Evolutionary conservation across 208 protist genomes (phyloP), one percentile per base, ranked within the genome.

Genomic region (Acanthamoeba divionensis): DNA sequence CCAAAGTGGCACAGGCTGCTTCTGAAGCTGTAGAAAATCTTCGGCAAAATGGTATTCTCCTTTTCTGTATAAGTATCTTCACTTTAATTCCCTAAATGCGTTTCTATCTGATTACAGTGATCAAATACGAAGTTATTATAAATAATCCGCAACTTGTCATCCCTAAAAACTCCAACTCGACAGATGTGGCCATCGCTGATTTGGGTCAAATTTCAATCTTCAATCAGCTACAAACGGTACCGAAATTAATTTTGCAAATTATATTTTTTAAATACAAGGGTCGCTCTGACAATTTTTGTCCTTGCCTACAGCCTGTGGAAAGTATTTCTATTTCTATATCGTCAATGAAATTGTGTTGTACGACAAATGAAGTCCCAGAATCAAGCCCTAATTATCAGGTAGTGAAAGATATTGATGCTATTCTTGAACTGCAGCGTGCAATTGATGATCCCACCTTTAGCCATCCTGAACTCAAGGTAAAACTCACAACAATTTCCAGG

Each of bases 121-220:
- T 87, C 54, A 63, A 67, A 24, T 87, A 87, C 45, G 79, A 87
- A 45, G 79, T 36, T 2, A 54, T 69, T n/a, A 15, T 87, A 6
- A 31, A 54, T 31, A 87, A 87, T 24, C 79, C 79, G 4, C 50
- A 63, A 24, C 50, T 87, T 18, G 50, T 87, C 24, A 67, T 87
- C 18, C 79, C 79, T 1, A 52, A 60, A 15, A 69, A 63, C 41
- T 67, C 79, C 15, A 41, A 29, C 18, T 87, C 79, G 21, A 44
- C 38, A 29, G 79, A 87, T 5, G 26, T 38, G 21, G 79, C 54
- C 21, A 87, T 87, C 45, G 50, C 57, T 24, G 79, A 87, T 24
- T 41, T 87, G 1, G 79, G 79, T 13, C 79, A 87, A 33, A 87
- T 87, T 24, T 87, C 57, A 12, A 87, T 87, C 55, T 63, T 67